Evolutionary conservation across 116 monocot genomes (phyloP).

Genomic region (Zostera marina): DNA sequence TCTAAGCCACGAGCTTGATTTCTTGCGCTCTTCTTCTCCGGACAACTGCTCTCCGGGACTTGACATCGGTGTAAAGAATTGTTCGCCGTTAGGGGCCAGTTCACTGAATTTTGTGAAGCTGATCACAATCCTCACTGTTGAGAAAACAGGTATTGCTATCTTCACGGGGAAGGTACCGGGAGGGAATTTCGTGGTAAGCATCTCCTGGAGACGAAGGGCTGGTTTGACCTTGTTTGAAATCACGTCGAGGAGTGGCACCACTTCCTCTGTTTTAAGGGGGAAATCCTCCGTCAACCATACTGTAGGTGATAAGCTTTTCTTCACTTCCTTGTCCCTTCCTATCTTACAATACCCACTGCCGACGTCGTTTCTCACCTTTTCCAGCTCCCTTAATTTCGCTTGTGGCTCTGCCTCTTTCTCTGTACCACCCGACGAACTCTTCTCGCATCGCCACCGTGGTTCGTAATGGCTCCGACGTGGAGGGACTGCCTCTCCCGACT

Average conservation of each 20-base stretch:
- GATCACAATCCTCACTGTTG: conserved; percentile 26
- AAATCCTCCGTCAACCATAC: conserved; percentile 20
- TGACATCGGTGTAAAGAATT: conserved; percentile 23
- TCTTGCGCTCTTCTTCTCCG: not conserved
- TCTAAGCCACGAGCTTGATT: conserved; percentile 27
- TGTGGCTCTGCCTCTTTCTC: conserved; percentile 1
- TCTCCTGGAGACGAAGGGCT: conserved; percentile 51
- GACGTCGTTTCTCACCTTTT: not conserved
- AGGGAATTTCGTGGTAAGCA: conserved; percentile 66
- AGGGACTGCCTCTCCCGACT: not conserved
- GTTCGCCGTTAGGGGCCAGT: conserved; percentile 9
- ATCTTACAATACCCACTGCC: not conserved
- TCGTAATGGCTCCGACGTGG: conserved; percentile 4
- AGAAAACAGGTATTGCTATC: conserved; percentile 35
- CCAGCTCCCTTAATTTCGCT: not conserved
- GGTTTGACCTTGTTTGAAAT: conserved; percentile 46
- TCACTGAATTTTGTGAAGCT: conserved; percentile 28
- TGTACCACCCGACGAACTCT: not conserved
- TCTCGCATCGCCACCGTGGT: conserved; percentile 1
- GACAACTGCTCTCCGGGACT: conserved; percentile 17
- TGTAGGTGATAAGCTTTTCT: conserved; percentile 11
- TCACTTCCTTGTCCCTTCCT: conserved; percentile 11
- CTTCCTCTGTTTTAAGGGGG: conserved; percentile 4
- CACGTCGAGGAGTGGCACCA: conserved; percentile 9
- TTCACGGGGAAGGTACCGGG: conserved; percentile 65